A percentile compares a stretch with the other conserved stretches of the same genome.
Evolutionary conservation across 768 basidiomycete species (phyloP).

Genomic region (Suillus hirtellus): DNA sequence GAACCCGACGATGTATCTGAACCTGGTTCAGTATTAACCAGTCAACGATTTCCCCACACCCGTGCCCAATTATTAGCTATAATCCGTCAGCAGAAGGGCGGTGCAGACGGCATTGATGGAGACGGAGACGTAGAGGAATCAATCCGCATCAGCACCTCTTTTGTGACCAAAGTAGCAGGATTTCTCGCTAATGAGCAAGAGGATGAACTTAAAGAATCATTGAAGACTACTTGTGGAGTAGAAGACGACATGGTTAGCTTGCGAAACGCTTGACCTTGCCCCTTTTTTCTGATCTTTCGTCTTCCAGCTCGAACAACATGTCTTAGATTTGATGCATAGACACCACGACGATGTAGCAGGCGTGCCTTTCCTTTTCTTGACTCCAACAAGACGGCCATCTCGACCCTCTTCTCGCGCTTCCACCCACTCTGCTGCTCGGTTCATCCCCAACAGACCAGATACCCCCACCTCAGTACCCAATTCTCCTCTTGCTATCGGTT

Average conservation of each 20-base stretch:
- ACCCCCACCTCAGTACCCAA: conserved; percentile 74
- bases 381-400: conserved; percentile 77
- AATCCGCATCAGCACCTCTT: conserved; percentile 52
- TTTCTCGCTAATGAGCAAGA: conserved; percentile 82
- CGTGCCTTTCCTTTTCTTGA: conserved; percentile 81
- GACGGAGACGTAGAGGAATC: conserved; percentile 57
- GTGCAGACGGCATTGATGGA: conserved; percentile 53
- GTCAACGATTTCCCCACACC: conserved; percentile 72
- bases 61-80: conserved; percentile 77
- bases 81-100: conserved; percentile 67
- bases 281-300: conserved; percentile 22
- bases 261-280: conserved; percentile 14
- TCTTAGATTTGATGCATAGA: conserved; percentile 95
- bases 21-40: conserved; percentile 14
- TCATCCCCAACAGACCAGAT: conserved; percentile 66
- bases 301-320: conserved; percentile 77
- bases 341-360: conserved; percentile 84
- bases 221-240: conserved; percentile 69
- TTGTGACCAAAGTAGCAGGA: conserved; percentile 71
- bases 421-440: conserved; percentile 62
- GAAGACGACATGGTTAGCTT: conserved; percentile 65
- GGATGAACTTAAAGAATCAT: conserved; percentile 76
- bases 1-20: conserved; percentile 24
- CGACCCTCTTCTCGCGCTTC: conserved; percentile 82
- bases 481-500: conserved; percentile 74